phyloP scores from a whole-genome alignment of 2,329 filamentous ascomycete species.

The Botryosphaeria dothidea region DNA sequence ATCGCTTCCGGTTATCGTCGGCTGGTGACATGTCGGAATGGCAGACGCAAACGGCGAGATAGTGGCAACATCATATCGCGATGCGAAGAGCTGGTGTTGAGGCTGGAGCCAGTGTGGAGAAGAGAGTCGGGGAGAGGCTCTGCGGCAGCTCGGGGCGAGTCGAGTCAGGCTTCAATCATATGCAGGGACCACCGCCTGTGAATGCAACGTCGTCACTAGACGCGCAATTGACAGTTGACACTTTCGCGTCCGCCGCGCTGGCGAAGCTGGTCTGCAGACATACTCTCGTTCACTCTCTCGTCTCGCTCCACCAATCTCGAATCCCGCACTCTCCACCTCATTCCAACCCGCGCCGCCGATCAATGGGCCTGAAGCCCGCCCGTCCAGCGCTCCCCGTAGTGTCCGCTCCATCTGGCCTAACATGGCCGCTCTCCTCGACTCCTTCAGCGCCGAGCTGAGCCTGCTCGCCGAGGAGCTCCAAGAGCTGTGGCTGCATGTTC shows the following conservation, averaged over 20 bases:
- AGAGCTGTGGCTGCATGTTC: conserved; percentile 8
- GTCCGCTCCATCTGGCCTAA: not conserved
- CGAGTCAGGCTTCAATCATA: not conserved
- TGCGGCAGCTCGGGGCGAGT: conserved; percentile 13
- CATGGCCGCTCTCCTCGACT: conserved; percentile 8
- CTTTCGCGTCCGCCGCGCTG: not conserved
- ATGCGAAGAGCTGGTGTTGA: conserved; percentile 3
- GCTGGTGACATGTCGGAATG: not conserved
- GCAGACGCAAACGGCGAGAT: not conserved
- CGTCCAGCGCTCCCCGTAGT: conserved; percentile 10
- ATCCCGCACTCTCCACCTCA: not conserved
- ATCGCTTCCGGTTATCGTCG: not conserved
- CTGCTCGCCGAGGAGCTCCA: not conserved
- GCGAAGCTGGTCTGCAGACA: not conserved
- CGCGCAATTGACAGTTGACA: conserved; percentile 11
- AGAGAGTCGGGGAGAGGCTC: conserved; percentile 5
- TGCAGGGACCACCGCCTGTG: conserved; percentile 11
- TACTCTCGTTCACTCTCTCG: not conserved
- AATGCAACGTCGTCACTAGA: conserved; percentile 18
- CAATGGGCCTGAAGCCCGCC: conserved; percentile 10
- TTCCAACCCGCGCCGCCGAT: not conserved
- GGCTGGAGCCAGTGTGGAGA: not conserved
- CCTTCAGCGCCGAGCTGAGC: conserved; percentile 7
- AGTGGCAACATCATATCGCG: not conserved
- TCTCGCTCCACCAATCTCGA: not conserved